Conservation (phyloP, 441 rosid species). For the Metrosideros polymorpha region DNA sequence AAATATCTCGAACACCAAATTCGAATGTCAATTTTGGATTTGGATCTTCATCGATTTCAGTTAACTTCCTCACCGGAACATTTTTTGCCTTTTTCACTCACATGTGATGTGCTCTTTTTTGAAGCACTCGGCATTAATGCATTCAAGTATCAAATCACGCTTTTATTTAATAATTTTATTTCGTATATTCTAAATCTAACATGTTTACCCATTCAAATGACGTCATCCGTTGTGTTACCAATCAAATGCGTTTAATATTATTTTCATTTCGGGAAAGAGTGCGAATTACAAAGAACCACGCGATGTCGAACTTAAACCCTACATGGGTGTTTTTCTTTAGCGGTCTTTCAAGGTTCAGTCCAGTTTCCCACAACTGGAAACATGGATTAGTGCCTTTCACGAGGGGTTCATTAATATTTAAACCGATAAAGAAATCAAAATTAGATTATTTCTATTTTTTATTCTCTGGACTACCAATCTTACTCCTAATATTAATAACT, state of each 20-base stretch:
- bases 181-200: too few relatives aligned
- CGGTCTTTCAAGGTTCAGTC: not conserved
- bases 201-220: not conserved
- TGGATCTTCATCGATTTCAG: accelerated
- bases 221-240: not conserved
- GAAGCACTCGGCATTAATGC: not conserved
- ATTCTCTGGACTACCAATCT: not conserved
- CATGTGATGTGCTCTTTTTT: not conserved
- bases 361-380: not conserved
- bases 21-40: not conserved
- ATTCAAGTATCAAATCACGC: not conserved
- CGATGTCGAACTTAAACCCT: not conserved
- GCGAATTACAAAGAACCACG: not conserved
- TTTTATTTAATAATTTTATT: too few relatives aligned
- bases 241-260: not conserved
- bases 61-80: not conserved
- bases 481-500: not conserved
- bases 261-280: not conserved
- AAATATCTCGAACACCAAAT: not conserved
- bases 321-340: not conserved
- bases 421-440: not conserved
- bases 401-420: not conserved
- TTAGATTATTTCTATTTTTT: not conserved
- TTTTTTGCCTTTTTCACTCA: not conserved
- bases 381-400: not conserved